Evolutionary conservation across 2,329 filamentous ascomycete species (phyloP).

Genomic region (Pseudocercospora cruenta): DNA sequence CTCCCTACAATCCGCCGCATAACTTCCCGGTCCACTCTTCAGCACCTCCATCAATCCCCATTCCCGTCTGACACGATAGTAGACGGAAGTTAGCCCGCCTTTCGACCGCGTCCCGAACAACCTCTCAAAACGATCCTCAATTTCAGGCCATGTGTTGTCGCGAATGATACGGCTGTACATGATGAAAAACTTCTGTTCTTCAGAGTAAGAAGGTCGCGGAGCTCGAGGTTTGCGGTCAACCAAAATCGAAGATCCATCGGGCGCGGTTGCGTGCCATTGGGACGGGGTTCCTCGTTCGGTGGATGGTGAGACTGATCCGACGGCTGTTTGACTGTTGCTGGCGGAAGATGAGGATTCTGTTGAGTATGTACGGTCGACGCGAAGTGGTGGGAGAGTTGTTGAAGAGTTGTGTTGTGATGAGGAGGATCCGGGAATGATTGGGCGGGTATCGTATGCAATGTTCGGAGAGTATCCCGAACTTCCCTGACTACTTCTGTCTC

Average conservation of each 20-base stretch:
- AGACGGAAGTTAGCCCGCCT: slow-evolving; percentile 39
- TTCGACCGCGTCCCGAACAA: slow-evolving; percentile 35
- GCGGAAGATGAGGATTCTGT: background rate
- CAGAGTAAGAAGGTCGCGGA: slow-evolving; percentile 38
- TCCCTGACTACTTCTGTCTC: background rate
- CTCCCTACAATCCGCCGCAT: slow-evolving; percentile 31
- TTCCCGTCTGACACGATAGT: slow-evolving; percentile 39
- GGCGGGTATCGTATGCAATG: background rate
- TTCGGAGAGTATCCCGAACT: background rate
- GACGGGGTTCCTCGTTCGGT: background rate
- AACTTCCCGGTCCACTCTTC: slow-evolving; percentile 34
- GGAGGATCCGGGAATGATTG: slow-evolving; percentile 4
- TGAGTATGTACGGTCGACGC: background rate
- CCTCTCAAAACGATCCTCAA: slow-evolving; percentile 33
- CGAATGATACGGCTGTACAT: slow-evolving; percentile 36
- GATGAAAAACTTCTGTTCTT: slow-evolving; percentile 42
- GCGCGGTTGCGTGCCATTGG: background rate
- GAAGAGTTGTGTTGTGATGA: slow-evolving; percentile 8
- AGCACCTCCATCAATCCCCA: slow-evolving; percentile 40
- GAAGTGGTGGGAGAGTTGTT: background rate
- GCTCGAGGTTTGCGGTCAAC: slow-evolving; percentile 29
- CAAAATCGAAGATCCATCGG: background rate
- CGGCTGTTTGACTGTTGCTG: background rate
- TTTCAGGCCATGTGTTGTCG: slow-evolving; percentile 36
- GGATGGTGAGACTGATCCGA: background rate